Conservation (phyloP, 2,329 filamentous ascomycete genomes). For the Sclerotinia spermophila region DNA sequence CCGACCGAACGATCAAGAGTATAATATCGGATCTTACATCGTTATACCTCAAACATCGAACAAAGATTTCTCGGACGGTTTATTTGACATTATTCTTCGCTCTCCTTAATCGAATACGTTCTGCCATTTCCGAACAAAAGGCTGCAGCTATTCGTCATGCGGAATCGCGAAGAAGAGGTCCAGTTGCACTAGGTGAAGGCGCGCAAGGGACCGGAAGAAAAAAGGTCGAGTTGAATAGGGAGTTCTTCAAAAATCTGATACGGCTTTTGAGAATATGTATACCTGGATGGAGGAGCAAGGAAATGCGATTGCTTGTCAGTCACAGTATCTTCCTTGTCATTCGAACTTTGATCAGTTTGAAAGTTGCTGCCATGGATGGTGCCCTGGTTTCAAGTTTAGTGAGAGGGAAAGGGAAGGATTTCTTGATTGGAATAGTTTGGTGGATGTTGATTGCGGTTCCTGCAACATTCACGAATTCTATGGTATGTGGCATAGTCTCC, state of each 20-base stretch:
- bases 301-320: conserved; percentile 78
- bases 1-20: conserved; percentile 61
- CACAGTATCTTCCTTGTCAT: conserved; percentile 92
- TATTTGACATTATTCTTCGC: conserved; percentile 80
- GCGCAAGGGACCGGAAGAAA: conserved; percentile 50
- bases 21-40: conserved; percentile 63
- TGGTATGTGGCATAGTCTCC: conserved; percentile 56
- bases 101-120: conserved; percentile 80
- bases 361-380: conserved; percentile 94
- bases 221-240: conserved; percentile 88
- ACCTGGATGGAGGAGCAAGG: conserved; percentile 84
- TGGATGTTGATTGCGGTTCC: conserved; percentile 98
- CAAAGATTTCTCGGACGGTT: conserved; percentile 75
- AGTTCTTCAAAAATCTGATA: conserved; percentile 67
- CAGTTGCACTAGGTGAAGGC: conserved; percentile 42
- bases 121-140: conserved; percentile 91
- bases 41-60: conserved; percentile 76
- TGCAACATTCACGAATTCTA: conserved; percentile 97
- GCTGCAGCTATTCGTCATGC: conserved; percentile 69
- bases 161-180: conserved; percentile 52
- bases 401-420: conserved; percentile 85
- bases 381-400: conserved; percentile 89
- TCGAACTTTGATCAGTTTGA: conserved; percentile 86
- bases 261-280: conserved; percentile 81
- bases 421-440: conserved; percentile 84